Percentiles rank a stretch among this genome's conserved stretches.
These are phyloP conservation scores for Neurospora crassa DNA, from an alignment of 2,329 filamentous ascomycete species.

Conservation along the genomic window DNA sequence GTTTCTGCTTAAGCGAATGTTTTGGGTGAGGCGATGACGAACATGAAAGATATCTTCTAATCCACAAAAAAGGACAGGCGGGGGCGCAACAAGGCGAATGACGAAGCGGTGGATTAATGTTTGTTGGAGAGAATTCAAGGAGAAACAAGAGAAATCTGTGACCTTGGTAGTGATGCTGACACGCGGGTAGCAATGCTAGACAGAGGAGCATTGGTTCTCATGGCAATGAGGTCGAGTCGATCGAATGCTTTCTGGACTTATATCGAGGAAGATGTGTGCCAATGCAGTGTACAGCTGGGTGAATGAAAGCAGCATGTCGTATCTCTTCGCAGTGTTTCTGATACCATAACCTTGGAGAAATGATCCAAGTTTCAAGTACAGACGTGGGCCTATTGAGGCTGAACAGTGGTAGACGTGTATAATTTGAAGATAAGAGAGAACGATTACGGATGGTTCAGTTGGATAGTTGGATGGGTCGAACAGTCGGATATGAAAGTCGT, in stretches of 20 bases:
- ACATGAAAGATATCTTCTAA: not conserved
- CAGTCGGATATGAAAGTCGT: not conserved
- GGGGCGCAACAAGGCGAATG: not conserved
- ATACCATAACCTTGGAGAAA: not conserved
- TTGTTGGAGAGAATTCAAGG: not conserved
- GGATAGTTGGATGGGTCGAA: not conserved
- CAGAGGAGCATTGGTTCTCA: not conserved
- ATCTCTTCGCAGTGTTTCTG: not conserved
- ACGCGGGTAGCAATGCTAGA: not conserved
- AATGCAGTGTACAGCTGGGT: not conserved
- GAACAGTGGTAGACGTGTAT: not conserved
- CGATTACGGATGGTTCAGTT: not conserved
- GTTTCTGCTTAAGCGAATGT: constrained; percentile 46
- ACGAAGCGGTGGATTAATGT: not conserved
- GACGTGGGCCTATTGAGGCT: not conserved
- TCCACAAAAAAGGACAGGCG: not conserved
- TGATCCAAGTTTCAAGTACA: not conserved
- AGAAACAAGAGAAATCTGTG: not conserved
- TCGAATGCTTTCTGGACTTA: not conserved
- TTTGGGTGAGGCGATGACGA: constrained; percentile 1
- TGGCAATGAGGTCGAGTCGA: not conserved
- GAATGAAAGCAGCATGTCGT: not conserved
- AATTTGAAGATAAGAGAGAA: not conserved
- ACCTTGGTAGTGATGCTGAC: not conserved
- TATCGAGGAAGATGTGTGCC: not conserved